Conservation (phyloP, 2,329 filamentous ascomycete species). For the Colletotrichum caudatum region DNA sequence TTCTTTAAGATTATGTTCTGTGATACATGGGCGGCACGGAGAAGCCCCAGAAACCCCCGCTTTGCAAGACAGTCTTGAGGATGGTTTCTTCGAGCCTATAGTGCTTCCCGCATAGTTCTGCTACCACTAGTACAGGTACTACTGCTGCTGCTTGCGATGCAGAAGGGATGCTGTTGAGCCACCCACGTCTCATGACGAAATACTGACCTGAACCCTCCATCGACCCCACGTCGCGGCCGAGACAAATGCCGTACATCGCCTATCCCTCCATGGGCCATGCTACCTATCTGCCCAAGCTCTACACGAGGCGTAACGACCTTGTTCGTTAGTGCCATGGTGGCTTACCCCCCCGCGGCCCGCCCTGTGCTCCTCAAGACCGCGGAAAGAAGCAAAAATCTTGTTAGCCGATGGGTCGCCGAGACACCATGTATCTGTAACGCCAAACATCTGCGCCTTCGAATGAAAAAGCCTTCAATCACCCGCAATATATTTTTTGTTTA, state of each 20-base stretch:
- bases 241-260: background rate
- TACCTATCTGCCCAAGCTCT: background rate
- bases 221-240: background rate
- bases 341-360: background rate
- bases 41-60: background rate
- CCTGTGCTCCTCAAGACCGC: background rate
- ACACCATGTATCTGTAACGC: constrained; percentile 11
- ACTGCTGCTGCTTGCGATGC: background rate
- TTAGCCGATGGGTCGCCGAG: background rate
- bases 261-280: background rate
- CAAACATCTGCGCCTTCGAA: constrained; percentile 1
- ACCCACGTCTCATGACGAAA: background rate
- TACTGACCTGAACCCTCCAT: background rate
- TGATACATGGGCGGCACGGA: background rate
- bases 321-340: background rate
- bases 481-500: background rate
- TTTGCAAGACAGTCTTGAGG: background rate
- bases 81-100: background rate
- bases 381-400: background rate
- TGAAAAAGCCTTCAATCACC: background rate
- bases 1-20: background rate
- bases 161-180: background rate
- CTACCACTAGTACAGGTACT: too few species aligned
- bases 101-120: background rate
- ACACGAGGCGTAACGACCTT: background rate